A percentile compares a stretch with the other conserved stretches of the same genome.
These are phyloP conservation scores for Prinsepia uniflora DNA, from an alignment of 306 rosid genomes.

Conservation along the genomic window DNA sequence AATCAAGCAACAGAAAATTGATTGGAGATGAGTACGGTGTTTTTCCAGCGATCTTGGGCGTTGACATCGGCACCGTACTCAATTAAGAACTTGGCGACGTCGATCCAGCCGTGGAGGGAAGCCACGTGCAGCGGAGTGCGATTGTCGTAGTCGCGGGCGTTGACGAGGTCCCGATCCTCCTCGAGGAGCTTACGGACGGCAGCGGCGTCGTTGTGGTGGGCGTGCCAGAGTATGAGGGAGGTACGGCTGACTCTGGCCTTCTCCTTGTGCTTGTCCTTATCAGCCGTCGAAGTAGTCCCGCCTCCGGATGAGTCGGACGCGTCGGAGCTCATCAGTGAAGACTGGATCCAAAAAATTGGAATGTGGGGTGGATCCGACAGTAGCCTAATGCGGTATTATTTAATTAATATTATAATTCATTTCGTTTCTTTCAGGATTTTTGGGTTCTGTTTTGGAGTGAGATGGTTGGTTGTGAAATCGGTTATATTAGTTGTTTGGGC, in stretches of 20 bases:
- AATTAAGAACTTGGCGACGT: constrained; percentile 65
- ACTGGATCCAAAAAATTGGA: constrained; percentile 23
- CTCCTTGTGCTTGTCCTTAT: constrained; percentile 60
- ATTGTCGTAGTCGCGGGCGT: constrained; percentile 77
- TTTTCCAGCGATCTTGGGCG: constrained; percentile 95
- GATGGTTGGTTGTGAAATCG: neutral
- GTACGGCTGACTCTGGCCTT: constrained; percentile 85
- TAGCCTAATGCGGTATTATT: neutral
- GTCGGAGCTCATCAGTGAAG: constrained; percentile 53
- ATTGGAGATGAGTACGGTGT: constrained; percentile 47
- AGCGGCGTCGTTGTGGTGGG: constrained; percentile 77
- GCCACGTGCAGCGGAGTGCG: constrained; percentile 95
- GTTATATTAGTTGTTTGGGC: neutral
- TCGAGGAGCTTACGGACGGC: constrained; percentile 94
- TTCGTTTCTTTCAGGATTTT: neutral
- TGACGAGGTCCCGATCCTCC: constrained; percentile 77
- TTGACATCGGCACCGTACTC: constrained; percentile 84
- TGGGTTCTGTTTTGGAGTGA: neutral
- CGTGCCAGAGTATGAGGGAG: constrained; percentile 90
- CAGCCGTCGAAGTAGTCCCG: constrained; percentile 7
- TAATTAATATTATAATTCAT: neutral
- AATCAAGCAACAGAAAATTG: neutral
- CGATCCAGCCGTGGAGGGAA: constrained; percentile 80
- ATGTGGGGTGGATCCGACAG: constrained; percentile 9
- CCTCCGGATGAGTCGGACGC: constrained; percentile 29